These are phyloP conservation scores for Malassezia restricta DNA, from an alignment of 1,284 basidiomycete species.

Conservation along the genomic window DNA sequence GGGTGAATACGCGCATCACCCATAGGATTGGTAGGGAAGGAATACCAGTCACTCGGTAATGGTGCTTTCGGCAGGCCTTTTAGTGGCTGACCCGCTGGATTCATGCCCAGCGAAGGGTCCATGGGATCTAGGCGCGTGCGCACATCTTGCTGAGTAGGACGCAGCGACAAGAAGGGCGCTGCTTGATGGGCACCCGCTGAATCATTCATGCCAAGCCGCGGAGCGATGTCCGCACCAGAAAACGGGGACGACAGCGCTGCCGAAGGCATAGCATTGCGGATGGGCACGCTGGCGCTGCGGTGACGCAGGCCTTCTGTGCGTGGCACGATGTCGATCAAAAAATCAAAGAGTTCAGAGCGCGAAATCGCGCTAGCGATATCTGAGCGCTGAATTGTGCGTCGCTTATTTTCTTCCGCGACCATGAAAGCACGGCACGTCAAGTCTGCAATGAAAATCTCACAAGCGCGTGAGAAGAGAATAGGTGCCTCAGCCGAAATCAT, in stretches of 20 bases:
- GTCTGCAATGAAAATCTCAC: conserved; percentile 46
- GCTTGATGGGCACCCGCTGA: background rate
- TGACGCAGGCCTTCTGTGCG: conserved; percentile 28
- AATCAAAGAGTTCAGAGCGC: conserved; percentile 43
- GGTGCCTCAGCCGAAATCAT: conserved; percentile 46
- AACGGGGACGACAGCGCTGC: background rate
- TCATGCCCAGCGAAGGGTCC: conserved; percentile 2
- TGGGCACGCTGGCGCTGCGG: conserved; percentile 10
- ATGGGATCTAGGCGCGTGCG: conserved; percentile 2
- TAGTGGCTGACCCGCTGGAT: background rate
- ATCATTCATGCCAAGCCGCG: conserved; percentile 6
- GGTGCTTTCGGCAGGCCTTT: conserved; percentile 11
- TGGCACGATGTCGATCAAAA: conserved; percentile 44
- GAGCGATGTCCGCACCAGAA: background rate
- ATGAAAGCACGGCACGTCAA: conserved; percentile 43
- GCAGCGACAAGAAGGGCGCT: conserved; percentile 6
- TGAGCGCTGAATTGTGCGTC: conserved; percentile 39
- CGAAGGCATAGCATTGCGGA: conserved; percentile 6
- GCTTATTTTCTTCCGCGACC: conserved; percentile 40
- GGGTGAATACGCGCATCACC: conserved; percentile 14
- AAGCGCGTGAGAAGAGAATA: conserved; percentile 42
- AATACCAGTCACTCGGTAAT: conserved; percentile 11
- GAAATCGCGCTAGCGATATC: conserved; percentile 42
- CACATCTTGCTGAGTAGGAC: conserved; percentile 10
- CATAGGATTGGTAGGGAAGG: conserved; percentile 9